phyloP scores from a whole-genome alignment of 768 basidiomycete genomes.

The Mycena amicta region DNA sequence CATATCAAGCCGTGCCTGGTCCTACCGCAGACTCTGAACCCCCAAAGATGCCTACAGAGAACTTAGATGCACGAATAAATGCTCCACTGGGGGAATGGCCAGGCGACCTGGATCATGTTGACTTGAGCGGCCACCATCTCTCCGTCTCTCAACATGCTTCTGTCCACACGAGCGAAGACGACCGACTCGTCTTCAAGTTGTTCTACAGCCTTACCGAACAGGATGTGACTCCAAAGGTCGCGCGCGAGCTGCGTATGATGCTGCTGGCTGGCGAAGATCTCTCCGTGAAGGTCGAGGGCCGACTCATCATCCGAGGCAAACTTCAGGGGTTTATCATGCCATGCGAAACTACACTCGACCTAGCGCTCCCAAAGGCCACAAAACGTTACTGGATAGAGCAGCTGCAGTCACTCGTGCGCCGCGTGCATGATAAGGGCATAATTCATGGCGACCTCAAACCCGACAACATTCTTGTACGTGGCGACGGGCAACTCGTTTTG shows the following conservation, averaged over 20 bases:
- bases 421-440: no score
- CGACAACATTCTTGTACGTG: no score
- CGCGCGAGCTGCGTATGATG: conserved; percentile 7
- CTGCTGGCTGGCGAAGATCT: conserved; percentile 4
- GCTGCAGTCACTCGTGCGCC: no score
- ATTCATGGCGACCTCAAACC: no score
- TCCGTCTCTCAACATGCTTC: not conserved
- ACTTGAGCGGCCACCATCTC: conserved; percentile 1
- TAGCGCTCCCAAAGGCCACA: no score
- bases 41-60: no score
- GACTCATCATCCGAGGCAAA: conserved; percentile 21
- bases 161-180: not conserved
- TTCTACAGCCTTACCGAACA: not conserved
- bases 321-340: no score
- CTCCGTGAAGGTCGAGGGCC: conserved; percentile 22
- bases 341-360: no score
- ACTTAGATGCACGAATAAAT: not conserved
- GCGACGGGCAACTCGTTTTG: no score
- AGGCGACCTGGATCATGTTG: not conserved
- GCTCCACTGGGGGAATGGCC: conserved; percentile 3
- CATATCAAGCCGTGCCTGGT: no score
- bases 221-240: not conserved
- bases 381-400: no score
- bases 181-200: not conserved
- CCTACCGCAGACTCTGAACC: no score